Percentiles rank a stretch among this genome's conserved stretches.
These are phyloP conservation scores for Forsythia suspensa DNA, from an alignment of 257 asterid genomes.

Conservation along the genomic window DNA sequence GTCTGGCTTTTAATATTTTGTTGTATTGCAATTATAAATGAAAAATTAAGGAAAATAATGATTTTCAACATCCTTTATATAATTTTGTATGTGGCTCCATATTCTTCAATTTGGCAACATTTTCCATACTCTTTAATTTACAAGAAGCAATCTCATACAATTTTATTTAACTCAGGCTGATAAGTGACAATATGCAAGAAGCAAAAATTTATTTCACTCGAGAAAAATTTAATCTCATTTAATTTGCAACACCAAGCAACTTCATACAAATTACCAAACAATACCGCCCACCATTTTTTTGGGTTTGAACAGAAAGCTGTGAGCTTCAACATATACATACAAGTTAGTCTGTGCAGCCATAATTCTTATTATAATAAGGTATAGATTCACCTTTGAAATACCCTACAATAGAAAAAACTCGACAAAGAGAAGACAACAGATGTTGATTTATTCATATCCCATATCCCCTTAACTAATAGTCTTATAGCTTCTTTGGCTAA, in stretches of 20 bases:
- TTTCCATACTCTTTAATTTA: not conserved
- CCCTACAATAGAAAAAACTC: too few relatives aligned
- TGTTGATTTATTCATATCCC: too few relatives aligned
- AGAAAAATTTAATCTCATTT: not conserved
- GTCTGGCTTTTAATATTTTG: too few relatives aligned
- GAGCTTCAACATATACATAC: not conserved
- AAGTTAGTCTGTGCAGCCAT: too few relatives aligned
- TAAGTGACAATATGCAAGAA: not conserved
- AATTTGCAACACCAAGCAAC: not conserved
- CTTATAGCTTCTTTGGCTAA: too few relatives aligned
- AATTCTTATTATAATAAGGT: too few relatives aligned
- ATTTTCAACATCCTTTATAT: not conserved
- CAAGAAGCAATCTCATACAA: not conserved
- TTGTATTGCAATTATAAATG: too few relatives aligned
- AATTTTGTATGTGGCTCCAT: not conserved
- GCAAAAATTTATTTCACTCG: not conserved
- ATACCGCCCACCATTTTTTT: too few relatives aligned
- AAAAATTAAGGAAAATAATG: too few relatives aligned
- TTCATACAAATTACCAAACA: not conserved
- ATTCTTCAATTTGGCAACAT: not conserved
- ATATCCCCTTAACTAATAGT: too few relatives aligned
- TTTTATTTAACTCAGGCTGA: not conserved
- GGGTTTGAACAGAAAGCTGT: not conserved
- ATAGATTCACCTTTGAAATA: too few relatives aligned
- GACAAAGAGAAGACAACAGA: too few relatives aligned